phyloP scores from a whole-genome alignment of 2,329 filamentous ascomycete genomes.

The Gremmenia infestans region DNA sequence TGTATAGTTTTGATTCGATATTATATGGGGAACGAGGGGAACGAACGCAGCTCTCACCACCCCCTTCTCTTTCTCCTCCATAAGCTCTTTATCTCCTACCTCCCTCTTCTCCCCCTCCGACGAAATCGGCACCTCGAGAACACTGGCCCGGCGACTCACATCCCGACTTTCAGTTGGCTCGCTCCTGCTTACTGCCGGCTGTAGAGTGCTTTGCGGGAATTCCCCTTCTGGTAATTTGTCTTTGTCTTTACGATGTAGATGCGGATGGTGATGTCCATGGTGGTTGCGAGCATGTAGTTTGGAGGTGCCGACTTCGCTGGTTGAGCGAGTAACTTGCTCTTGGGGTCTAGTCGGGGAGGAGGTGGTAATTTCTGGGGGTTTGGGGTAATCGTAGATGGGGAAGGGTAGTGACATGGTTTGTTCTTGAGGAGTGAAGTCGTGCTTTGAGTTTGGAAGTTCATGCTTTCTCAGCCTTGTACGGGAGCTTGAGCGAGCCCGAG shows the following conservation, averaged over 20 bases:
- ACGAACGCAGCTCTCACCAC: constrained; percentile 39
- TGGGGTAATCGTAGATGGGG: not conserved
- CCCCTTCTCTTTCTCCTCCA: constrained; percentile 39
- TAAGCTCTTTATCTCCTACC: constrained; percentile 37
- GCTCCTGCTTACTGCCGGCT: not conserved
- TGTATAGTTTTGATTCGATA: no score
- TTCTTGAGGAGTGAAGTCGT: not conserved
- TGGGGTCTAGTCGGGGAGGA: constrained; percentile 36
- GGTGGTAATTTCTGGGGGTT: not conserved
- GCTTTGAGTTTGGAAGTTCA: not conserved
- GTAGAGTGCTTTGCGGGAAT: not conserved
- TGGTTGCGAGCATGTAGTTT: not conserved
- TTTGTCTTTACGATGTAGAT: not conserved
- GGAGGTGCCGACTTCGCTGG: constrained; percentile 14
- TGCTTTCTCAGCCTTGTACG: constrained; percentile 9
- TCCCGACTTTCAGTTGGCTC: constrained; percentile 38
- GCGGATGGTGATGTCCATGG: constrained; percentile 34
- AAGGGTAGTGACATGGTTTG: not conserved
- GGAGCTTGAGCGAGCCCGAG: no score
- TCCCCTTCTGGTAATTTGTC: not conserved
- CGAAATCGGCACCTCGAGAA: constrained; percentile 29
- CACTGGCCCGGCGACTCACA: constrained; percentile 40
- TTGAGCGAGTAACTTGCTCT: constrained; percentile 51
- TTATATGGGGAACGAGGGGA: not conserved
- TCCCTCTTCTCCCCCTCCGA: constrained; percentile 6